A percentile compares a stretch with the other conserved stretches of the same genome.
These are phyloP conservation scores for Pleurotus tuoliensis DNA, from an alignment of 768 basidiomycete species.

Conservation along the genomic window DNA sequence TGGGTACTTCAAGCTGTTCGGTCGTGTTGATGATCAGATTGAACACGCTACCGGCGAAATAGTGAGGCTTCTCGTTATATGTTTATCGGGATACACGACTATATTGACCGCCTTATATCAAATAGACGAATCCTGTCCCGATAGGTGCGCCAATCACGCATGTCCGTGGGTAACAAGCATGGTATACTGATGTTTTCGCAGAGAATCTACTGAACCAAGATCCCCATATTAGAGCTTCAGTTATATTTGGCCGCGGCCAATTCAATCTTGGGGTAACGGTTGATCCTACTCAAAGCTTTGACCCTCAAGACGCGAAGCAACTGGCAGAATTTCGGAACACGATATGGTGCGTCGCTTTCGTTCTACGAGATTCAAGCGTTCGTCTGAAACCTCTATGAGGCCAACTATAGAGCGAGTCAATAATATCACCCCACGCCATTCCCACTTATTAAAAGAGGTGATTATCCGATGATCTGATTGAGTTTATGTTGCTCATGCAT, in stretches of 20 bases:
- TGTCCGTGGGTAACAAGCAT: too few relatives aligned
- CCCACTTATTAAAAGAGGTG: constrained; percentile 24
- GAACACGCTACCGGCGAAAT: constrained; percentile 18
- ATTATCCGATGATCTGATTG: neutral
- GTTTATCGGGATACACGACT: too few relatives aligned
- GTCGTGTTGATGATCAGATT: constrained; percentile 19
- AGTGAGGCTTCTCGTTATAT: neutral
- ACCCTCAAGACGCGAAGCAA: constrained; percentile 9
- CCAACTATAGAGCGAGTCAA: constrained; percentile 20
- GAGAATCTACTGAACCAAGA: constrained; percentile 17
- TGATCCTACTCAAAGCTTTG: constrained; percentile 20
- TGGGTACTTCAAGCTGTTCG: constrained; percentile 18
- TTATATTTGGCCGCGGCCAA: constrained; percentile 29
- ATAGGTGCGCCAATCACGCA: constrained; percentile 14
- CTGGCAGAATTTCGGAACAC: constrained; percentile 3
- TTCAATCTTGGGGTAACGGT: constrained; percentile 25
- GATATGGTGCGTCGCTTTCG: neutral
- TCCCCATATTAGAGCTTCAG: constrained; percentile 16
- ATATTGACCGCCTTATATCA: neutral
- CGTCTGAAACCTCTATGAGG: constrained; percentile 16
- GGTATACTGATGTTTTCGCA: neutral
- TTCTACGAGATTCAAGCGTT: constrained; percentile 12
- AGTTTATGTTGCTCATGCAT: neutral
- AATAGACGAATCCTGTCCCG: constrained; percentile 26
- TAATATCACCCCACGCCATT: constrained; percentile 21